These are phyloP conservation scores for Mycena metata DNA, from an alignment of 768 basidiomycete species.

Conservation along the genomic window DNA sequence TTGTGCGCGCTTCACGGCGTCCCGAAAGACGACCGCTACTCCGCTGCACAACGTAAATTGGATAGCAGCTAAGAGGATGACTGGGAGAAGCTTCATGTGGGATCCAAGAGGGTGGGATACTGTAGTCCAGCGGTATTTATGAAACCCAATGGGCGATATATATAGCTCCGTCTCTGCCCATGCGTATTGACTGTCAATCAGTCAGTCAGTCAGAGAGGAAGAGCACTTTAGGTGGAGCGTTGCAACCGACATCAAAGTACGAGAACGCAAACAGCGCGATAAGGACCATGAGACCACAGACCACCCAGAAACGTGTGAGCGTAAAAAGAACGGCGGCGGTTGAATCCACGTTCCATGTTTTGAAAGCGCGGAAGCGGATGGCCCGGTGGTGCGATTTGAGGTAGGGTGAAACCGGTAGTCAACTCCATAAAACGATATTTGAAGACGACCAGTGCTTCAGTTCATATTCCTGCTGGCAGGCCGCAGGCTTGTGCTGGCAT, in stretches of 20 bases:
- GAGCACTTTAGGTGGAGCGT: slow-evolving; percentile 9
- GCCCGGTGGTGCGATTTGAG: no score
- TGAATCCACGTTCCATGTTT: no score
- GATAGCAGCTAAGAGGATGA: neutral
- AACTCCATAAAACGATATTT: no score
- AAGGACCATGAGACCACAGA: slow-evolving; percentile 4
- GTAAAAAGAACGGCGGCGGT: neutral
- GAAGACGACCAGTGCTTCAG: no score
- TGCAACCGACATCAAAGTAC: neutral
- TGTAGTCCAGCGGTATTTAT: slow-evolving; percentile 12
- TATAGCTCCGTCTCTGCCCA: slow-evolving; percentile 1
- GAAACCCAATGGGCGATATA: neutral
- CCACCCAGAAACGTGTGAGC: neutral
- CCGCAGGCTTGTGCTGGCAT: no score
- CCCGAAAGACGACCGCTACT: slow-evolving; percentile 9
- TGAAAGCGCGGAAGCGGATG: no score
- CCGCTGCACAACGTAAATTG: neutral
- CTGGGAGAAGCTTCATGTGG: slow-evolving; percentile 23
- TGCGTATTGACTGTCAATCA: slow-evolving; percentile 20
- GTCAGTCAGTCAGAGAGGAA: slow-evolving; percentile 4
- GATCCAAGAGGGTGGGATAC: neutral
- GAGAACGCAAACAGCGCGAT: neutral
- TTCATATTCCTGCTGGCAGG: no score
- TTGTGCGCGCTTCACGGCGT: slow-evolving; percentile 49
- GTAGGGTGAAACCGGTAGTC: no score